These are phyloP conservation scores for Esteya vermicola DNA, from an alignment of 2,329 filamentous ascomycete genomes.

Conservation along the genomic window DNA sequence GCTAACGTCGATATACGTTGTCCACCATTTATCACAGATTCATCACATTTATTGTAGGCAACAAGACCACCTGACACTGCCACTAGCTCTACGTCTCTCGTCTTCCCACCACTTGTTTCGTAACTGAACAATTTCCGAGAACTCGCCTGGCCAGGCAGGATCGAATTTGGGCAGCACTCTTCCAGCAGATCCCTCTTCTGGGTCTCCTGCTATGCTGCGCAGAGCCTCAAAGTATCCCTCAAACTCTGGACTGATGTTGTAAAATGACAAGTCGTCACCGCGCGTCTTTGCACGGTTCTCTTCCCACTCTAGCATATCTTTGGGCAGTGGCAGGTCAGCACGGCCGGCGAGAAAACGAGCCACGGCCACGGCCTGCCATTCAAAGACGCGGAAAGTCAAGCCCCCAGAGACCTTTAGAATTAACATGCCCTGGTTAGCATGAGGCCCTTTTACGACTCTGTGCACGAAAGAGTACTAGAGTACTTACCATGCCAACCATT, in stretches of 20 bases:
- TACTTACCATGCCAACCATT: slow-evolving; percentile 38
- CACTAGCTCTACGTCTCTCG: no score
- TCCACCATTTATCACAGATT: no score
- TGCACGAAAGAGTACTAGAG: no score
- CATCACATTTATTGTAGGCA: no score
- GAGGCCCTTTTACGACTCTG: no score
- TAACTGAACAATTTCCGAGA: no score
- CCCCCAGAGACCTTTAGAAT: slow-evolving; percentile 47
- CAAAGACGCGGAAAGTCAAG: slow-evolving; percentile 53
- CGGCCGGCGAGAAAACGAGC: slow-evolving; percentile 40
- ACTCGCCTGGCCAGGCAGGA: neutral
- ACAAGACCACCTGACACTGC: no score
- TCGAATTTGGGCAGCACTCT: slow-evolving; percentile 14
- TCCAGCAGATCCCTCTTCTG: neutral
- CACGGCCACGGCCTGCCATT: slow-evolving; percentile 50
- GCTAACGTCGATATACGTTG: no score
- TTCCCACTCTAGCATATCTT: neutral
- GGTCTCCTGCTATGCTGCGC: neutral
- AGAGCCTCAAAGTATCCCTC: slow-evolving; percentile 2
- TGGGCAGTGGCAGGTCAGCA: slow-evolving; percentile 26
- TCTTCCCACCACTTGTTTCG: no score
- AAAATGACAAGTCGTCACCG: neutral
- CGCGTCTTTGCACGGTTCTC: neutral
- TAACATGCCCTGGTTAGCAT: slow-evolving; percentile 22
- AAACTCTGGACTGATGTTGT: neutral